These are phyloP conservation scores for Cochlearia excelsa DNA, from an alignment of 345 rosid genomes.

Conservation along the genomic window DNA sequence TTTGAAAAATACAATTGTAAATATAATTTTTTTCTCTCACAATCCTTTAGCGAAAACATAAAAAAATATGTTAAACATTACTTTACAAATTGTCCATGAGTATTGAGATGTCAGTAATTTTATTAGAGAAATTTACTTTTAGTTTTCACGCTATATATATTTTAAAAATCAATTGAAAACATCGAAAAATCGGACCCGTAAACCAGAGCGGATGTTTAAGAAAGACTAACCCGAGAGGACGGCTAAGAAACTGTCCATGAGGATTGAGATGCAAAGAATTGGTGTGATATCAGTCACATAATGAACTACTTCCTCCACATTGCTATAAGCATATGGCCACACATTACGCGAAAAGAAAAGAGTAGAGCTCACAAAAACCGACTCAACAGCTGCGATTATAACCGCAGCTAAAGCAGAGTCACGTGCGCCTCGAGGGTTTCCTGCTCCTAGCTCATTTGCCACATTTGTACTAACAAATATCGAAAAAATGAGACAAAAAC, in stretches of 20 bases:
- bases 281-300: conserved; percentile 33
- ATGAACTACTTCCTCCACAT: conserved; percentile 28
- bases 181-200: too few species aligned
- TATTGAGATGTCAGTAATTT: too few species aligned
- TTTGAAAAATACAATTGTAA: too few species aligned
- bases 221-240: conserved; percentile 32
- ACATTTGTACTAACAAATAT: conserved; percentile 33
- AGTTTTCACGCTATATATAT: too few species aligned
- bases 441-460: conserved; percentile 40
- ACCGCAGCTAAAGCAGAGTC: conserved; percentile 32
- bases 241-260: conserved; percentile 35
- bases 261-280: conserved; percentile 37
- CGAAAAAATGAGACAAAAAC: not conserved
- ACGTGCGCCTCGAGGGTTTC: conserved; percentile 33
- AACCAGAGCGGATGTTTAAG: conserved; percentile 3
- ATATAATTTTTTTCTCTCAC: too few species aligned
- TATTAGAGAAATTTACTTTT: too few species aligned
- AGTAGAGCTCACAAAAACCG: conserved; percentile 30
- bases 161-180: too few species aligned
- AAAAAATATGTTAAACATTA: too few species aligned
- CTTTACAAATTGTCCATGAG: too few species aligned
- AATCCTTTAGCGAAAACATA: too few species aligned
- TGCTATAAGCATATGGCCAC: conserved; percentile 40
- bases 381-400: conserved; percentile 35
- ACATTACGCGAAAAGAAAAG: conserved; percentile 32